Evolutionary conservation across 345 rosid genomes (phyloP).

Genomic region (Iberis pinnata): DNA sequence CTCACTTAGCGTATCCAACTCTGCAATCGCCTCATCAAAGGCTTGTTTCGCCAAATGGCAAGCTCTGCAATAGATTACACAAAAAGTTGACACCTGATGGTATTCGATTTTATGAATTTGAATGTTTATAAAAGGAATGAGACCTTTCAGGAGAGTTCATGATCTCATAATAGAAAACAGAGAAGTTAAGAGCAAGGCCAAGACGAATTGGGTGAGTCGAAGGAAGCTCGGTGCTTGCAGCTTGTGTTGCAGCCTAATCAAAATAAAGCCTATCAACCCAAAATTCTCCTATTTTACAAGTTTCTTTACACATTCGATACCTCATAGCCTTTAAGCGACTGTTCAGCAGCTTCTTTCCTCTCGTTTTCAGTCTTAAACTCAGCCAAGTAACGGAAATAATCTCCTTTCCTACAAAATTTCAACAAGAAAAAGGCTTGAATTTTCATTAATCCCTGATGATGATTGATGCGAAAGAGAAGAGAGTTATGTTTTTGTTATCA

Average conservation of each 20-base stretch:
- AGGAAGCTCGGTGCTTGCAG: slow-evolving; percentile 87
- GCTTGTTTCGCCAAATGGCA: slow-evolving; percentile 99
- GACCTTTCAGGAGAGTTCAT: slow-evolving; percentile 99
- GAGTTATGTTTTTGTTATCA: slow-evolving; percentile 25
- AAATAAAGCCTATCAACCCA: slow-evolving; percentile 1
- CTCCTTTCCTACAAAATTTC: slow-evolving; percentile 65
- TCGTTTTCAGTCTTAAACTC: slow-evolving; percentile 89
- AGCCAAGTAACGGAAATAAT: slow-evolving; percentile 84
- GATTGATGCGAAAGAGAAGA: background rate
- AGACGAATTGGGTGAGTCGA: slow-evolving; percentile 98
- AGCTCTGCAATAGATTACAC: slow-evolving; percentile 50
- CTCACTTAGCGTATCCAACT: slow-evolving; percentile 89
- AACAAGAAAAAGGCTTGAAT: background rate
- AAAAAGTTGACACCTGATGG: slow-evolving; percentile 3
- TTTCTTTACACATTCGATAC: slow-evolving; percentile 28
- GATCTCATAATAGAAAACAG: slow-evolving; percentile 96
- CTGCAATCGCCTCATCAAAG: slow-evolving; percentile 95
- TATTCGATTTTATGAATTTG: background rate
- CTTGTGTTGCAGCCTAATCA: slow-evolving; percentile 74
- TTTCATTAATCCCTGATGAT: background rate
- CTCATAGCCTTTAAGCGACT: slow-evolving; percentile 91
- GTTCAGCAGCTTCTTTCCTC: slow-evolving; percentile 88
- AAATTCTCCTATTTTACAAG: background rate
- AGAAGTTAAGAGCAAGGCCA: slow-evolving; percentile 98
- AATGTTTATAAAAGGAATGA: background rate